Evolutionary conservation across 148 eudicot species (phyloP), one percentile per base, ranked within the genome.

Genomic region (Silene latifolia): DNA sequence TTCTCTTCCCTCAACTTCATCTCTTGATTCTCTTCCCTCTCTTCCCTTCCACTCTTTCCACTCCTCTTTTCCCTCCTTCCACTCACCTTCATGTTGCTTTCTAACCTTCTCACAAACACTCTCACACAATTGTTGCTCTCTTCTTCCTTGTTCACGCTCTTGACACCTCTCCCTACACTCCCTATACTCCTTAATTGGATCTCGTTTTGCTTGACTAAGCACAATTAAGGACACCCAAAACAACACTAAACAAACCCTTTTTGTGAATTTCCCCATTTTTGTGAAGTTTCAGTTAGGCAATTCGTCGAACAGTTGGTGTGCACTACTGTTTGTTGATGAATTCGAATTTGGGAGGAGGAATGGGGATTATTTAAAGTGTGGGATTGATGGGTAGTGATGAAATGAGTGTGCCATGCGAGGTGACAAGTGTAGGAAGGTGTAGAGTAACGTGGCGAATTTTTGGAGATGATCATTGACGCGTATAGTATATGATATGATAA

Each of bases 131-230:
- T 74, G 80, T 19, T 79, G 67, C 77, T 69, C 59, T 69, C 65
- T 81, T 59, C 58, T 74, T 15, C 76, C 82, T 4, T 72, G 46
- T n/a, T 71, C 23, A 7, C 21, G 48, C 57, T 79, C 77, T 54
- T 79, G 80, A 20, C 89, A 86, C 68, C 71, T 67, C 78, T 75
- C 75, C 80, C 82, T 67, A 39, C 89, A 86, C 27, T 69, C 39
- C 48, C 58, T 83, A 71, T 66, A 75, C 65, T 44, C 72, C 78
- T 46, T 71, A 20, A 11, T 44, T 0, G 72, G 63, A 20, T 75
- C 72, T 10, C 23, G 64, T 11, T 17, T 67, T 0, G 71, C 83
- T 4, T 74, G 20, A 69, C 74, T 48, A 0, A 80, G 12, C 73
- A 80, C 76, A 54, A 80, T 24, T 1, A 80, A 11, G 24, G 69